A percentile compares a stretch with the other conserved stretches of the same genome.
Evolutionary conservation across 805 yeast species (phyloP).

Genomic region (Nematodospora valgi): DNA sequence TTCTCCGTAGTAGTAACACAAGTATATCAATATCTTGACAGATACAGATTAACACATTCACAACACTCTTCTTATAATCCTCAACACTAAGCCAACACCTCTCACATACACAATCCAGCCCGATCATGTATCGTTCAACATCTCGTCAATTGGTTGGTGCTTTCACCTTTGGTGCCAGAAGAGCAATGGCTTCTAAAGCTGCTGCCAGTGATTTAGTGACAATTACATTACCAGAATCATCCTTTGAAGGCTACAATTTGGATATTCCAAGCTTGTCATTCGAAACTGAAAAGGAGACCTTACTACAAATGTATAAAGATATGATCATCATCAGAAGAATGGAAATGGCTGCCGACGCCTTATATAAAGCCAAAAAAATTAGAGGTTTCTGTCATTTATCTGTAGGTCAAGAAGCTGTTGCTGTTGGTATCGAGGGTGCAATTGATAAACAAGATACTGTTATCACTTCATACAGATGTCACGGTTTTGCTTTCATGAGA

Average conservation of each 20-base stretch:
- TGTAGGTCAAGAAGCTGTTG: constrained; percentile 98
- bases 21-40: too few relatives aligned
- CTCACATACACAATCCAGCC: too few relatives aligned
- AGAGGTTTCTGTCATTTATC: constrained; percentile 99
- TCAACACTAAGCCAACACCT: too few relatives aligned
- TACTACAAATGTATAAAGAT: constrained; percentile 93
- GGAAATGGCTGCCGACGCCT: constrained; percentile 99
- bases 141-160: constrained; percentile 14
- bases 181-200: constrained; percentile 30
- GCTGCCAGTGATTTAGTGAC: constrained; percentile 34
- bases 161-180: constrained; percentile 15
- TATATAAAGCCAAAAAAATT: constrained; percentile 96
- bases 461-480: constrained; percentile 98
- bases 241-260: constrained; percentile 83
- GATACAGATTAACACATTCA: too few relatives aligned
- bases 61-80: too few relatives aligned
- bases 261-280: constrained; percentile 65
- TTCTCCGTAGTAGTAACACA: too few relatives aligned
- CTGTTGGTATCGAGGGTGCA: constrained; percentile 97
- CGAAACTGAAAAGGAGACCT: constrained; percentile 74
- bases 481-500: constrained; percentile 96
- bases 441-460: constrained; percentile 80
- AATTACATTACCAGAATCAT: constrained; percentile 69
- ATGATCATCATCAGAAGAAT: constrained; percentile 92
- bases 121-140: constrained; percentile 7